phyloP scores from a whole-genome alignment of 176 grass and related monocot species.

The Bothriochloa decipiens region DNA sequence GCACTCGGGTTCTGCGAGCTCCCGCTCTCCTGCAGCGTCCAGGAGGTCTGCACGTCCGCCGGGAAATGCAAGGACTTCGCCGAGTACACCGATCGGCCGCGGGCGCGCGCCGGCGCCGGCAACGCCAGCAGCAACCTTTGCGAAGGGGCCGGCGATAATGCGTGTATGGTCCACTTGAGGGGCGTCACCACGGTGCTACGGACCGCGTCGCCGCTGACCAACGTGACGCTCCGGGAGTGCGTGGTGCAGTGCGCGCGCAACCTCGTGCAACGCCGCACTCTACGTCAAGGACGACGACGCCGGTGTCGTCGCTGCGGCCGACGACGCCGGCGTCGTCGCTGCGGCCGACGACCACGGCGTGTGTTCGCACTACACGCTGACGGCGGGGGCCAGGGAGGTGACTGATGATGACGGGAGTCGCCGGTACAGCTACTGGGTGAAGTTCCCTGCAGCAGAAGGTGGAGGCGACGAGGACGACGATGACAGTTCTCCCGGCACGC shows the following conservation, averaged over 20 bases:
- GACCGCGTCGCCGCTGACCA: background rate
- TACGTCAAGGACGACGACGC: background rate
- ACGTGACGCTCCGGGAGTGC: conserved; percentile 39
- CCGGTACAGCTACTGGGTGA: conserved; percentile 46
- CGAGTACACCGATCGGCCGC: background rate
- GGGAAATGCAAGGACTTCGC: conserved; percentile 46
- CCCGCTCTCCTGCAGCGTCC: conserved; percentile 41
- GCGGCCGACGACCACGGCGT: background rate
- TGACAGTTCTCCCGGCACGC: background rate
- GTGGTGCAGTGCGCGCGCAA: conserved; percentile 26
- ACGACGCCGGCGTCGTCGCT: fast-evolving
- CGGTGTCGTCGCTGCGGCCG: fast-evolving
- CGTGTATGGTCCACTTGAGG: conserved; percentile 36
- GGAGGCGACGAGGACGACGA: background rate
- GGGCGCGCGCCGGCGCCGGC: background rate
- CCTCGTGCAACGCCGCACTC: conserved; percentile 44
- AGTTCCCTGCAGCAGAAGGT: background rate
- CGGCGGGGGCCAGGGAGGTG: conserved; percentile 41
- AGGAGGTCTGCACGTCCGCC: conserved; percentile 39
- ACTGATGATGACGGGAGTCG: background rate
- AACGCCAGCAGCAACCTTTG: background rate
- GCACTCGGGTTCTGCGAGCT: conserved; percentile 46
- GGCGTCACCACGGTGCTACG: conserved; percentile 45
- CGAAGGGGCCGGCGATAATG: conserved; percentile 20
- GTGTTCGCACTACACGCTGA: conserved; percentile 44